Evolutionary conservation across 345 rosid species (phyloP).

Genomic region (Anastatica hierochuntica): DNA sequence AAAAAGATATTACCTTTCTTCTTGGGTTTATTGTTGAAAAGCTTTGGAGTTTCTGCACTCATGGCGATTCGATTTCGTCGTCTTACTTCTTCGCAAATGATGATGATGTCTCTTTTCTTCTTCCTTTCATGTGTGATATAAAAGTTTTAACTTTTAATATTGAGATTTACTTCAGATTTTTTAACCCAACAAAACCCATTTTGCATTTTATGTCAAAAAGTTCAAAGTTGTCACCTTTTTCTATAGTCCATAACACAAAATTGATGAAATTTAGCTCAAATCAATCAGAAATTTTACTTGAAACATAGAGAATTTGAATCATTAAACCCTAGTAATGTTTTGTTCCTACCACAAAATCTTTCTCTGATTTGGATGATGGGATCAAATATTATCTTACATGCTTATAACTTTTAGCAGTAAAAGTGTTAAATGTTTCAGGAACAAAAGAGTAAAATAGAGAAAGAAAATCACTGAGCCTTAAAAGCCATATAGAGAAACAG

Average conservation of each 20-base stretch:
- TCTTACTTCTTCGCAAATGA: background rate
- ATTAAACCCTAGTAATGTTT: too few species aligned
- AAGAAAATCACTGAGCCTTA: conserved; percentile 18
- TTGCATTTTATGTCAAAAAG: too few species aligned
- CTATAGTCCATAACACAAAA: too few species aligned
- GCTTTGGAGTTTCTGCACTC: conserved; percentile 63
- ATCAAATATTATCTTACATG: conserved; percentile 18
- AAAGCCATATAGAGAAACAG: background rate
- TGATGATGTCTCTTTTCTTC: background rate
- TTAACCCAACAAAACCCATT: too few species aligned
- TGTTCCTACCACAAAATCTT: background rate
- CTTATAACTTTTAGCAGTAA: background rate
- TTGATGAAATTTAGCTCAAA: too few species aligned
- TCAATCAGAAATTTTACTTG: too few species aligned
- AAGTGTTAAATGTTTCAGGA: conserved; percentile 1
- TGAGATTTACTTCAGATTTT: too few species aligned
- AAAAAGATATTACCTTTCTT: conserved; percentile 32
- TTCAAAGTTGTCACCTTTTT: too few species aligned
- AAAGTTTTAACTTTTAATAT: too few species aligned
- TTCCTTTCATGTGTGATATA: too few species aligned
- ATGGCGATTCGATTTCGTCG: conserved; percentile 17
- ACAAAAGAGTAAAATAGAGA: background rate
- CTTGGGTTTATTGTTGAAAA: conserved; percentile 61
- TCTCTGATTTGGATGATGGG: background rate
- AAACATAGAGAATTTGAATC: too few species aligned